Percentiles rank a stretch among this genome's conserved stretches.
These are phyloP conservation scores for Dactylorhiza incarnata DNA, from an alignment of 106 monocot genomes.

Conservation along the genomic window DNA sequence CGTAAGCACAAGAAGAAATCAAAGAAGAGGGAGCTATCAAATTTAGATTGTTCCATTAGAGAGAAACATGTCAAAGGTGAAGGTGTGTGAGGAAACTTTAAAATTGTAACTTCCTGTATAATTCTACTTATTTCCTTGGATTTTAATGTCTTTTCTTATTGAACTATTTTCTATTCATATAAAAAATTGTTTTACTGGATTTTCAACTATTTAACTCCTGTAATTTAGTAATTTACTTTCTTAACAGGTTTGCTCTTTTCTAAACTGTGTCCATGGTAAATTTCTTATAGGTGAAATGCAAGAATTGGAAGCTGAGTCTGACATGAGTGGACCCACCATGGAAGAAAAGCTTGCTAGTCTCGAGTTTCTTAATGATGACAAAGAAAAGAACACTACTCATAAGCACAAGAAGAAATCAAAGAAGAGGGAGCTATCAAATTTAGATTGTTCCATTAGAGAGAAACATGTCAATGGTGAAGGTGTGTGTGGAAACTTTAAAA, in stretches of 20 bases:
- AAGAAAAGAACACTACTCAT: conserved; percentile 1
- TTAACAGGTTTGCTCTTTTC: not conserved
- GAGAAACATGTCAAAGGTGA: not conserved
- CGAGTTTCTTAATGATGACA: conserved; percentile 26
- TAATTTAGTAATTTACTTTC: not conserved
- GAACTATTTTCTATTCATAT: not conserved
- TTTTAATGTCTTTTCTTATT: not conserved
- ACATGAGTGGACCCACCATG: conserved; percentile 67
- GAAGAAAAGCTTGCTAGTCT: conserved; percentile 75
- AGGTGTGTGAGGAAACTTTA: conserved; percentile 9
- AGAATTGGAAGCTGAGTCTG: conserved; percentile 9
- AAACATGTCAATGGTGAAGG: conserved; percentile 6
- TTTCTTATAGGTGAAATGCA: not conserved
- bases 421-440: conserved; percentile 9
- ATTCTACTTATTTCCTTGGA: not conserved
- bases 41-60: conserved; percentile 1
- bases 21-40: conserved; percentile 12
- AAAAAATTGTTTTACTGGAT: not conserved
- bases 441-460: conserved; percentile 1
- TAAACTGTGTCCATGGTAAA: not conserved
- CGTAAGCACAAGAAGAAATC: conserved; percentile 19
- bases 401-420: conserved; percentile 22
- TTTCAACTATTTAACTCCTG: not conserved
- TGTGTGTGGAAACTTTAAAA: not conserved
- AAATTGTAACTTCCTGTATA: not conserved